A percentile compares a stretch with the other conserved stretches of the same genome.
Evolutionary conservation across 2,329 filamentous ascomycete species (phyloP).

Genomic region (Trichothecium roseum): DNA sequence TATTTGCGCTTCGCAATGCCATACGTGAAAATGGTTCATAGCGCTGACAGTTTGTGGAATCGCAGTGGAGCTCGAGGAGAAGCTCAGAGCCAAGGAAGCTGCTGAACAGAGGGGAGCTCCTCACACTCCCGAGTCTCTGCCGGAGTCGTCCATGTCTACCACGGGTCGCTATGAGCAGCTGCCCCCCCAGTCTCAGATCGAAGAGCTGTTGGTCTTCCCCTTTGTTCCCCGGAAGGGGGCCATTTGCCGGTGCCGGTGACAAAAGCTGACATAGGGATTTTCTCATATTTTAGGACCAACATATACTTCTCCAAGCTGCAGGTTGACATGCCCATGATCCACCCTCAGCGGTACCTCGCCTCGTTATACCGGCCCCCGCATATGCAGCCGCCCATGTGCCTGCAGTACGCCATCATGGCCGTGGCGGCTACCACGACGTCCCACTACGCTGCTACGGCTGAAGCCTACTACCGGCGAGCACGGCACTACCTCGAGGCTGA

Average conservation of each 20-base stretch:
- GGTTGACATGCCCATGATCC: constrained; percentile 61
- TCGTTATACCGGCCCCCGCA: constrained; percentile 59
- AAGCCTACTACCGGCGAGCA: constrained; percentile 69
- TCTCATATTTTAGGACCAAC: constrained; percentile 2
- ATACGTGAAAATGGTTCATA: constrained; percentile 1
- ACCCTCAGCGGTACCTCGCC: constrained; percentile 60
- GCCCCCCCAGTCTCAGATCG: constrained; percentile 14
- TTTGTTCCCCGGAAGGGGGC: too few relatives aligned
- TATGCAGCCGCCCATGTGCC: constrained; percentile 65
- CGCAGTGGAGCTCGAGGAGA: constrained; percentile 13
- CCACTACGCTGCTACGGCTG: constrained; percentile 57
- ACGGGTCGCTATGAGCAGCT: constrained; percentile 18
- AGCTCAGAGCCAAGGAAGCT: constrained; percentile 9
- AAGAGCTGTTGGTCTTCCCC: constrained; percentile 13
- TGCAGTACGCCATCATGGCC: constrained; percentile 76
- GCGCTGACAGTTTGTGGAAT: background rate
- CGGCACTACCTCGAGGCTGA: constrained; percentile 72
- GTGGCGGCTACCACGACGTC: constrained; percentile 59
- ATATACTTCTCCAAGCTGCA: constrained; percentile 64
- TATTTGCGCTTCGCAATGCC: background rate
- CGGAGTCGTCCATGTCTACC: constrained; percentile 7
- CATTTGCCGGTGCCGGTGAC: too few relatives aligned
- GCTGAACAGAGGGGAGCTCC: background rate
- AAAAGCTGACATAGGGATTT: background rate
- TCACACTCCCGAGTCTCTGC: constrained; percentile 6